phyloP scores from a whole-genome alignment of 169 alveolate species.

The Eimeria nieschulzi region DNA sequence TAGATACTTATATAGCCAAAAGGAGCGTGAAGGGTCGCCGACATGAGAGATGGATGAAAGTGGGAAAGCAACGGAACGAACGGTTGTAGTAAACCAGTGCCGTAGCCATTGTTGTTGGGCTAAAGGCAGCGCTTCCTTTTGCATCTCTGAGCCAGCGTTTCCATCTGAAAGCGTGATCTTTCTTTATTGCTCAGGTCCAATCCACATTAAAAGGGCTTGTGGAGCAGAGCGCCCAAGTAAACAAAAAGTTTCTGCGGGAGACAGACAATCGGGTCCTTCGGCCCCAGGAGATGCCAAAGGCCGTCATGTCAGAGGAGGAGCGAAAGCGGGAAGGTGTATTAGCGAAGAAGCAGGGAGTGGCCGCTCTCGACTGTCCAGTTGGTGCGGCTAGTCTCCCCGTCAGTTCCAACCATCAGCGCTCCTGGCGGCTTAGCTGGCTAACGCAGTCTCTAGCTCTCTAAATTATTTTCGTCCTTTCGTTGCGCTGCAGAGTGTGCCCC shows the following conservation, averaged over 20 bases:
- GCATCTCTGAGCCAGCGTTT: too few relatives aligned
- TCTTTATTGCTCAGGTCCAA: neutral
- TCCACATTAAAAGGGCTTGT: slow-evolving; percentile 27
- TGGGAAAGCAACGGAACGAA: too few relatives aligned
- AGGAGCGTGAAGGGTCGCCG: too few relatives aligned
- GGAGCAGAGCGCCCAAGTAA: neutral
- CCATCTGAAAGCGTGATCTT: too few relatives aligned
- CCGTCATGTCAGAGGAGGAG: neutral
- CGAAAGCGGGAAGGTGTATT: neutral
- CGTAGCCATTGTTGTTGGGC: too few relatives aligned
- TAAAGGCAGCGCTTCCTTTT: too few relatives aligned
- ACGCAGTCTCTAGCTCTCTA: too few relatives aligned
- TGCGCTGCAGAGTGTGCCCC: slow-evolving; percentile 61
- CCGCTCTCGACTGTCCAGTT: slow-evolving; percentile 57
- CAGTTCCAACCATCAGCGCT: too few relatives aligned
- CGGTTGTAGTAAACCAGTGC: too few relatives aligned
- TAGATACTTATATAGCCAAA: too few relatives aligned
- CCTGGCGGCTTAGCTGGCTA: too few relatives aligned
- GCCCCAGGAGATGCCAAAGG: slow-evolving; percentile 52
- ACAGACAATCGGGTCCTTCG: slow-evolving; percentile 65
- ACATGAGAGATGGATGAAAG: too few relatives aligned
- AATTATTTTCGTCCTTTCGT: neutral
- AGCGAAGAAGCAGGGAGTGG: slow-evolving; percentile 25
- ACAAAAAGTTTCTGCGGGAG: slow-evolving; percentile 34
- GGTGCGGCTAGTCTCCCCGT: slow-evolving; percentile 10